A percentile compares a stretch with the other conserved stretches of the same genome.
Conservation (phyloP, 108 stramenopile genomes). For the Skeletonema potamos region DNA sequence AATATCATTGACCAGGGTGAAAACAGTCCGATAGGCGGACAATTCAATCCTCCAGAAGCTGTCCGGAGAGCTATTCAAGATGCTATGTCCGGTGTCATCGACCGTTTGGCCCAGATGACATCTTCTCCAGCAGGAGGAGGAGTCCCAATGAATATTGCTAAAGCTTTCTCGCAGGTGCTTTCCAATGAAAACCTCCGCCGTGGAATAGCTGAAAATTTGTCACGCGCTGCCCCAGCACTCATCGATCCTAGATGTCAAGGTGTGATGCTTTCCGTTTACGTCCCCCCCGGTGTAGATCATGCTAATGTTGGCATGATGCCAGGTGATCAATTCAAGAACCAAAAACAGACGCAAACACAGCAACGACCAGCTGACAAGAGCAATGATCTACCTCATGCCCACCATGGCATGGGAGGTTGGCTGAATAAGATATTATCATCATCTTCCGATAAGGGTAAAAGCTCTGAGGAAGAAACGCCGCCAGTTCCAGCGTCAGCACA, state of each 20-base stretch:
- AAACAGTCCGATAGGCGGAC: slow-evolving; percentile 8
- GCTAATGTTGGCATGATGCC: slow-evolving; percentile 70
- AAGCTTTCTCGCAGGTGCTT: slow-evolving; percentile 80
- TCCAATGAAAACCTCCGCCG: slow-evolving; percentile 71
- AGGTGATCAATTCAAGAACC: slow-evolving; percentile 41
- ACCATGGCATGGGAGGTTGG: slow-evolving; percentile 68
- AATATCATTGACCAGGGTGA: slow-evolving; percentile 8
- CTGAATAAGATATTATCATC: slow-evolving; percentile 74
- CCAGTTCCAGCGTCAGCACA: slow-evolving; percentile 11
- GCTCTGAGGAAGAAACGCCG: neutral
- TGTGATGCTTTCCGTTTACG: slow-evolving; percentile 87
- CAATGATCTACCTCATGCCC: slow-evolving; percentile 33
- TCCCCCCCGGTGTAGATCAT: slow-evolving; percentile 75
- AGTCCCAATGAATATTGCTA: slow-evolving; percentile 65
- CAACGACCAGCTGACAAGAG: slow-evolving; percentile 16
- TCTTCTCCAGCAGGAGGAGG: slow-evolving; percentile 25
- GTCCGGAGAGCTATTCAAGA: slow-evolving; percentile 76
- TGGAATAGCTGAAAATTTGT: slow-evolving; percentile 84
- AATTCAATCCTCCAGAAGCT: slow-evolving; percentile 54
- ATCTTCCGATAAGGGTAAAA: slow-evolving; percentile 25
- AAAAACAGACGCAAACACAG: slow-evolving; percentile 18
- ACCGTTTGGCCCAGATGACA: slow-evolving; percentile 68
- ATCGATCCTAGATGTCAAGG: slow-evolving; percentile 89
- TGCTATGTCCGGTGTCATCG: slow-evolving; percentile 76
- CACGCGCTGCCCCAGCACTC: slow-evolving; percentile 86